Percentiles rank a stretch among this genome's conserved stretches.
Conservation (phyloP, 2,329 filamentous ascomycete species). For the Aspergillus pseudoterreus region DNA sequence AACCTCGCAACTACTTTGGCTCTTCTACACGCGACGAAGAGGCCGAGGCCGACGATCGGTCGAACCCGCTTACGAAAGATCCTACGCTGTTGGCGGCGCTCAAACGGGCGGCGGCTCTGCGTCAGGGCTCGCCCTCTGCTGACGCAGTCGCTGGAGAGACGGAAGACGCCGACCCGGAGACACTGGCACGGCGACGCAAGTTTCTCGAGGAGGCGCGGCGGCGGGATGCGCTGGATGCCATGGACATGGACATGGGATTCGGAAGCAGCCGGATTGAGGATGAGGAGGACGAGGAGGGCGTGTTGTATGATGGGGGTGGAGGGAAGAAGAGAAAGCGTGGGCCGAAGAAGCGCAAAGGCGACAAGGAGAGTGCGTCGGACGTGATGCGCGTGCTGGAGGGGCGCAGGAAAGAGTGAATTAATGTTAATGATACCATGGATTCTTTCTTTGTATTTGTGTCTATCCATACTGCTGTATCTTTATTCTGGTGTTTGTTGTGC, state of each 20-base stretch:
- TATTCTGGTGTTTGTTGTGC: neutral
- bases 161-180: slow-evolving; percentile 55
- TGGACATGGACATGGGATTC: slow-evolving; percentile 93
- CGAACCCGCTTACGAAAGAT: slow-evolving; percentile 58
- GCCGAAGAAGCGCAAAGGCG: slow-evolving; percentile 50
- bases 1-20: slow-evolving; percentile 48
- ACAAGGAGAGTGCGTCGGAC: slow-evolving; percentile 68
- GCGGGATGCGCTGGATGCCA: slow-evolving; percentile 70
- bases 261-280: slow-evolving; percentile 82
- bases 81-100: slow-evolving; percentile 78
- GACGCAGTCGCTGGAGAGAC: slow-evolving; percentile 37
- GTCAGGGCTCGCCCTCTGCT: slow-evolving; percentile 41
- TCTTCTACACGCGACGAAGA: slow-evolving; percentile 46
- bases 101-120: slow-evolving; percentile 72
- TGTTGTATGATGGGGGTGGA: slow-evolving; percentile 44
- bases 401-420: slow-evolving; percentile 43
- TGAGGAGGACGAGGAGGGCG: slow-evolving; percentile 71
- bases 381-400: slow-evolving; percentile 75
- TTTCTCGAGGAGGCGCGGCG: slow-evolving; percentile 62
- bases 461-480: neutral
- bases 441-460: neutral
- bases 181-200: slow-evolving; percentile 66
- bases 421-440: neutral
- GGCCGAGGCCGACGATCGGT: slow-evolving; percentile 39
- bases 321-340: slow-evolving; percentile 51